These are phyloP conservation scores for Phytophthora pluvialis DNA, from an alignment of 352 stramenopile species.

Conservation along the genomic window DNA sequence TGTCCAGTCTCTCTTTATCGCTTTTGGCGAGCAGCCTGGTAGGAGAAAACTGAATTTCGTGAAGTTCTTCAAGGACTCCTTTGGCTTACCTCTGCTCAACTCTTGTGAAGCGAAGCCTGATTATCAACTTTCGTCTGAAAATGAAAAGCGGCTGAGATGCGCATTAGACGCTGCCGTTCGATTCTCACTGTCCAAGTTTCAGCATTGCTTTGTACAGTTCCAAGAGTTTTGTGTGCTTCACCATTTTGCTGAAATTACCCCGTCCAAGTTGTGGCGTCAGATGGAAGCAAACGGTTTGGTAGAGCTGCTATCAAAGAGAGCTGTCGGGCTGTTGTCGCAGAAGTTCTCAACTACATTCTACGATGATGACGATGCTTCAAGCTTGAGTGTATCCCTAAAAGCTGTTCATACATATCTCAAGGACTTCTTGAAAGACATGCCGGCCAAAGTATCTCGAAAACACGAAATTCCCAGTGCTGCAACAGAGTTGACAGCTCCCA, in stretches of 20 bases:
- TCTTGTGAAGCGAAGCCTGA: neutral
- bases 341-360: conserved; percentile 40
- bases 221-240: conserved; percentile 65
- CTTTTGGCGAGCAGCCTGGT: conserved; percentile 26
- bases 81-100: conserved; percentile 5
- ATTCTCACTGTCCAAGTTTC: conserved; percentile 41
- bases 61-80: conserved; percentile 26
- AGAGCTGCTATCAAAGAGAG: conserved; percentile 49
- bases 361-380: conserved; percentile 10
- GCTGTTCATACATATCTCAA: conserved; percentile 37
- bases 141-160: conserved; percentile 39
- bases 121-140: conserved; percentile 26
- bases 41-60: conserved; percentile 35
- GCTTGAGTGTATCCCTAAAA: conserved; percentile 38
- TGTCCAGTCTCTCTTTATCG: conserved; percentile 32
- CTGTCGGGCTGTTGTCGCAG: conserved; percentile 43
- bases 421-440: conserved; percentile 6
- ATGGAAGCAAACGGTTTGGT: conserved; percentile 53
- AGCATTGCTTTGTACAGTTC: conserved; percentile 41
- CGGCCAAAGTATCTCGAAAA: conserved; percentile 3
- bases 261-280: conserved; percentile 50
- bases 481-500: neutral
- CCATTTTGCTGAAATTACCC: conserved; percentile 41
- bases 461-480: neutral
- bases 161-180: conserved; percentile 39